These are phyloP conservation scores for Syzygium aromaticum DNA, from an alignment of 345 rosid species.

Conservation along the genomic window DNA sequence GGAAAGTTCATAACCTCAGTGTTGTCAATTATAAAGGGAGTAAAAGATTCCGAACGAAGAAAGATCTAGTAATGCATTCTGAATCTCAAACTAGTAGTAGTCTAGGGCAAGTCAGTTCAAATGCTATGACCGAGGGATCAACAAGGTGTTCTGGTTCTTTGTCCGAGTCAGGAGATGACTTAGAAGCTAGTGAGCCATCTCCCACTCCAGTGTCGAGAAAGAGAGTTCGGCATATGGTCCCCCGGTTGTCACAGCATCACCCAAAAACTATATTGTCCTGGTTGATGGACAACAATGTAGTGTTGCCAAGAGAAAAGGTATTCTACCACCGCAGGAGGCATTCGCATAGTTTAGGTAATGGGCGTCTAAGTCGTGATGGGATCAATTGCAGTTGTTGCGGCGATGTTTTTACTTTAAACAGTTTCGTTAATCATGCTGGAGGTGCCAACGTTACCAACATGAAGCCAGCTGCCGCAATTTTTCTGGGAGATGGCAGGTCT, in stretches of 20 bases:
- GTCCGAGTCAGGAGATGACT: background rate
- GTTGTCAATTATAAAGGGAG: background rate
- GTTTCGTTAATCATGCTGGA: conserved; percentile 52
- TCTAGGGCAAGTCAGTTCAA: background rate
- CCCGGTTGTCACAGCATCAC: conserved; percentile 22
- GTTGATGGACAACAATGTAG: conserved; percentile 57
- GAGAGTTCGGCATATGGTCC: conserved; percentile 32
- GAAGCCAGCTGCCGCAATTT: conserved; percentile 47
- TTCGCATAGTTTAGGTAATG: conserved; percentile 23
- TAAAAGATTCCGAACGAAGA: background rate
- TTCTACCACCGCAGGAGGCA: conserved; percentile 20
- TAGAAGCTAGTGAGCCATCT: background rate
- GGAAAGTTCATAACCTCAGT: background rate
- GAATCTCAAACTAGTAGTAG: background rate
- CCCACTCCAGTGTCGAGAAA: conserved; percentile 34
- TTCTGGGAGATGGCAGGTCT: conserved; percentile 74
- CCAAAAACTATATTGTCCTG: conserved; percentile 57
- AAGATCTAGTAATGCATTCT: background rate
- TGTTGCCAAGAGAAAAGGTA: conserved; percentile 58
- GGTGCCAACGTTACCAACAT: conserved; percentile 8
- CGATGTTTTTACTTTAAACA: conserved; percentile 28
- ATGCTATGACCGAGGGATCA: background rate
- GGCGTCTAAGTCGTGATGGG: conserved; percentile 55
- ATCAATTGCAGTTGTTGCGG: conserved; percentile 67
- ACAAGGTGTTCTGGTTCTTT: background rate